phyloP scores from a whole-genome alignment of 768 basidiomycete species.

The Boletus barrowsii region DNA sequence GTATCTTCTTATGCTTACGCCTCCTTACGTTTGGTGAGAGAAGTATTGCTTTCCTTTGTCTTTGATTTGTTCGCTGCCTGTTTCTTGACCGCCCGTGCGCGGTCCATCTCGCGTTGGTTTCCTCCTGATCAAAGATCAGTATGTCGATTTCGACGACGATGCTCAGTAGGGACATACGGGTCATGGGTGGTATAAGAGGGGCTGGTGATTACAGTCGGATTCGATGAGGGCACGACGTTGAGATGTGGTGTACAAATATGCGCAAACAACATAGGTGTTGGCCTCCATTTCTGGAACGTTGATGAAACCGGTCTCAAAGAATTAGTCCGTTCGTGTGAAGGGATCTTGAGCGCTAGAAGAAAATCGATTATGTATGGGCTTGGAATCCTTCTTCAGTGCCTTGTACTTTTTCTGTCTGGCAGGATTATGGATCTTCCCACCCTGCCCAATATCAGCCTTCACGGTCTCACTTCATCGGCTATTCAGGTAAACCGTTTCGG shows the following conservation, averaged over 20 bases:
- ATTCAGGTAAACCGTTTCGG: constrained; percentile 8
- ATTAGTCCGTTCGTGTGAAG: constrained; percentile 2
- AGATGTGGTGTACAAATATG: constrained; percentile 18
- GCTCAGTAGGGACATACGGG: constrained; percentile 42
- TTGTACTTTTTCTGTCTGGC: background rate
- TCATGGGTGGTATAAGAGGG: constrained; percentile 37
- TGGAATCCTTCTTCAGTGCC: constrained; percentile 2
- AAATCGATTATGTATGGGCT: background rate
- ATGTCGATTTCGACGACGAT: background rate
- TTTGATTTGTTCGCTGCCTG: constrained; percentile 50
- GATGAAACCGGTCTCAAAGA: constrained; percentile 5
- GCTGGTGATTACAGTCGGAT: constrained; percentile 4
- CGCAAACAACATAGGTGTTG: constrained; percentile 19
- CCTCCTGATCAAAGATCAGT: constrained; percentile 53
- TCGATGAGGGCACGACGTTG: constrained; percentile 1
- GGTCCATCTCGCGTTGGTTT: constrained; percentile 78
- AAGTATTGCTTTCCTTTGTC: constrained; percentile 65
- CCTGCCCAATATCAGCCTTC: background rate
- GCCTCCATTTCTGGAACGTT: no score
- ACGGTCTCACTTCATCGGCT: constrained; percentile 7
- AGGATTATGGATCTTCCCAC: constrained; percentile 10
- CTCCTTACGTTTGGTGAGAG: constrained; percentile 70
- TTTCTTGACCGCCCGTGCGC: constrained; percentile 73
- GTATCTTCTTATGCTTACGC: constrained; percentile 47
- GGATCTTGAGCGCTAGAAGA: constrained; percentile 17